Evolutionary conservation across 345 rosid genomes (phyloP), one percentile per base, ranked within the genome.

Genomic region (Camelina laxa): DNA sequence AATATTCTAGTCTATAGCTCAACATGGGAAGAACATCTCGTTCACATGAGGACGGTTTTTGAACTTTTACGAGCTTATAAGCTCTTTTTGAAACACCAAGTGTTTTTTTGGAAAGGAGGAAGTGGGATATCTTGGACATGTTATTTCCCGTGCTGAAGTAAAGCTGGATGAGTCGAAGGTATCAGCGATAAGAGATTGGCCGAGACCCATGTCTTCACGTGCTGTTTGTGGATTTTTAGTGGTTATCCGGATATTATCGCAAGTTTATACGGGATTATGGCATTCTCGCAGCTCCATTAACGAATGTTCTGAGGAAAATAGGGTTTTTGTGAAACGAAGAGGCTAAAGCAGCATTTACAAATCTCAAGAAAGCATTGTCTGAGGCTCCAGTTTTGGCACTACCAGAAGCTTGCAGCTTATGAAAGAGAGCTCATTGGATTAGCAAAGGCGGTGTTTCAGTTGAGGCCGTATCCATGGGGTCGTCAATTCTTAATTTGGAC

Each of bases 261-360:
- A 54, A 54, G 3, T 74, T 64, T 19, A 27, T 74, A 0, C 0
- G 4, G 0, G 17, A 44, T 4, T 74, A 65, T 57, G 68, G 54
- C 0, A 2, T 6, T 4, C 36, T 42, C 1, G 61, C 60, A 0
- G 2, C 9, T 0, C 73, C 73, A 0, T n/a, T 75, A 0, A 42
- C 57, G 0, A 1, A 1, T 0, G 1, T 48, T 0, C 1, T 65
- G 0, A 6, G 1, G 9, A 53, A 53, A 53, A 21, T 9, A 0
- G 42, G 30, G 3, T n/a, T 64, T 0, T 0, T 0, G 1, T 45
- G 9, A 54, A 4, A 1, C 9, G 39, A 9, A 1, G 22, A 19
- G 0, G 65, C 48, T 6, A 15, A 19, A 5, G 2, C 2, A 2
- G 4, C 27, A 0, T 65, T 31, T 1, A 12, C 0, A 6, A 0